phyloP scores from a whole-genome alignment of 768 basidiomycete species.

The Termitomyces sp. region DNA sequence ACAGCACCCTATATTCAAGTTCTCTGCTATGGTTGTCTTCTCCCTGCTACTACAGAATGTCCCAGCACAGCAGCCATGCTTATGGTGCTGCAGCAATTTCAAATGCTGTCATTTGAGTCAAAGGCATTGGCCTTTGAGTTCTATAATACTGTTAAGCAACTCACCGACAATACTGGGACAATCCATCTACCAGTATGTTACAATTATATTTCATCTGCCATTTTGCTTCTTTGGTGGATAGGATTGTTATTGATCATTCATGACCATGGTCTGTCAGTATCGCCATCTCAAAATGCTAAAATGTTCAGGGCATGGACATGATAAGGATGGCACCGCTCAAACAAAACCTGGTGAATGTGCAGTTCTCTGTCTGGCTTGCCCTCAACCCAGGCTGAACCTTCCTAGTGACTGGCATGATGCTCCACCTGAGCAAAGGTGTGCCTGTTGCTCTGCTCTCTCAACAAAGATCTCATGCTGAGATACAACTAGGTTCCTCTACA shows the following conservation, averaged over 20 bases:
- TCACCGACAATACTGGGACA: no score
- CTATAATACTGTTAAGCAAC: not conserved
- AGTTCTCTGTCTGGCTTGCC: no score
- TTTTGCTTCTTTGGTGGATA: no score
- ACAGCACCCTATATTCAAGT: conserved; percentile 29
- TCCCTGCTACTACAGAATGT: conserved; percentile 21
- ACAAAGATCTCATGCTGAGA: no score
- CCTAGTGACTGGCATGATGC: conserved; percentile 19
- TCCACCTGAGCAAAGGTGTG: conserved; percentile 12
- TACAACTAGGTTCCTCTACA: no score
- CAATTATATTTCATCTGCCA: no score
- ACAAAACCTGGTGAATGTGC: conserved; percentile 25
- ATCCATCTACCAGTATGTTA: not conserved
- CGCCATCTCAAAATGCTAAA: conserved; percentile 23
- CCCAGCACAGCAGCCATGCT: no score
- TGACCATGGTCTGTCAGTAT: conserved; percentile 18
- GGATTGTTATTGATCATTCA: conserved; percentile 16
- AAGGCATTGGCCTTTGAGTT: conserved; percentile 19
- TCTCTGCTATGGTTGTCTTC: conserved; percentile 21
- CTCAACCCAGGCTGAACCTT: conserved; percentile 26
- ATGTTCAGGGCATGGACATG: conserved; percentile 21
- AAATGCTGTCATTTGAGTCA: conserved; percentile 23
- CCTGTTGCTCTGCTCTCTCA: no score
- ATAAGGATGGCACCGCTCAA: conserved; percentile 12
- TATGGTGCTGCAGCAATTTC: no score